Base-by-base conservation (phyloP, 331 rosid species). In the Rhamnella rubrinervis region DNA sequence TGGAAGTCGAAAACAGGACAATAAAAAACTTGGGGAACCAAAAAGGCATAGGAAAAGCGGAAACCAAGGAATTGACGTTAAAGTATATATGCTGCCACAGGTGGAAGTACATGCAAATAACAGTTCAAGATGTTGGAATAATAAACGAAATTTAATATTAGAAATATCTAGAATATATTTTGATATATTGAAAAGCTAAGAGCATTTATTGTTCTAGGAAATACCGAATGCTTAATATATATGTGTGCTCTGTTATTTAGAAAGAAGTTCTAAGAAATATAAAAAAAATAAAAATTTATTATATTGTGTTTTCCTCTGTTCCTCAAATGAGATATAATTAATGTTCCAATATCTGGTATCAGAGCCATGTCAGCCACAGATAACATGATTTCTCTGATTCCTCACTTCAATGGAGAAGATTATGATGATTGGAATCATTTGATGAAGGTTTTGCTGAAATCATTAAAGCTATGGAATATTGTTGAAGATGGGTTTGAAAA, bases 121-220 rank as follows among this genome's bases (percentile, higher is more conserved):
- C 74, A 81, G 76, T 79, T 66, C 79, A 23, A 71, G 77, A 75
- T n/a, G n/a, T n/a, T n/a, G n/a, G n/a, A n/a, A n/a, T n/a, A n/a
- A n/a, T n/a, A n/a, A n/a, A n/a, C n/a, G n/a, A n/a, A n/a, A n/a
- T n/a, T n/a, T n/a, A n/a, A n/a, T n/a, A n/a, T n/a, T n/a, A n/a
- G n/a, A n/a, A n/a, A n/a, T n/a, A n/a, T n/a, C n/a, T n/a, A n/a
- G n/a, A n/a, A n/a, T n/a, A n/a, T n/a, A n/a, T n/a, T n/a, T n/a
- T n/a, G n/a, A n/a, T n/a, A n/a, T n/a, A n/a, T n/a, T n/a, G n/a
- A n/a, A n/a, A n/a, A n/a, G n/a, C n/a, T n/a, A n/a, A n/a, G n/a
- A n/a, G n/a, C n/a, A n/a, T n/a, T n/a, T n/a, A n/a, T n/a, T n/a
- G n/a, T n/a, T n/a, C n/a, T n/a, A n/a, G n/a, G n/a, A n/a, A n/a